Evolutionary conservation across 2,329 filamentous ascomycete species (phyloP), one percentile per base, ranked within the genome.

Genomic region (Penicillium sp.): DNA sequence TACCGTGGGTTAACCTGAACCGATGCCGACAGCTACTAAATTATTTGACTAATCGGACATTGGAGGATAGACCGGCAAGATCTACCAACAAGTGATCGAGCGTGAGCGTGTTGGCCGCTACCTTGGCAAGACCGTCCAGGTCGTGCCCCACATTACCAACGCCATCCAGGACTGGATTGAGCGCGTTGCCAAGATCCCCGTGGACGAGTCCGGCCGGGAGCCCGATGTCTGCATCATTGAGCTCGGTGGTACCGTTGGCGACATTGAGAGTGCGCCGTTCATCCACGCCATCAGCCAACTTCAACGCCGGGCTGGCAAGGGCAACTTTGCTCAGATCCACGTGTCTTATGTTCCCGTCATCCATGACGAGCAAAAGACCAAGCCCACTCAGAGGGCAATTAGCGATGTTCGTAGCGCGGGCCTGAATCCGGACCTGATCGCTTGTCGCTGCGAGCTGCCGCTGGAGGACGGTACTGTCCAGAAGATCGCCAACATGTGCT

Each of bases 151-250:
- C 76, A 84, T 98, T 67, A 96, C 92, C 56, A 87, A 96, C 71
- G 91, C 89, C 18, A 96, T 97, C 70, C 90, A 96, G 77, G 90
- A 96, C 31, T 96, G 92, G 90, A 92, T 98, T 64, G 87, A 92
- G 78, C 85, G 90, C 27, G 94, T 98, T 13, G 89, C 94, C 35
- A 87, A 83, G 71, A 88, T 95, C 43, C 90, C 93, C 0, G 92
- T 96, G 3, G 94, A 98, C 71, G 90, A 94, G 66, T 91, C 91
- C 2, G 85, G 86, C 19, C 86, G 89, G 71, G 85, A 88, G 76
- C 94, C 95, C 0, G 94, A 98, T 78, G 90, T 97, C 60, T 98
- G 94, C 77, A 95, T 98, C 61, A 90, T 91, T 75, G 88, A 87
- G 82, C 61, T 62, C 36, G 50, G 73, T 56, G 75, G 75, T 52